phyloP scores from a whole-genome alignment of 768 basidiomycete species.

The Suillus occidentalis region DNA sequence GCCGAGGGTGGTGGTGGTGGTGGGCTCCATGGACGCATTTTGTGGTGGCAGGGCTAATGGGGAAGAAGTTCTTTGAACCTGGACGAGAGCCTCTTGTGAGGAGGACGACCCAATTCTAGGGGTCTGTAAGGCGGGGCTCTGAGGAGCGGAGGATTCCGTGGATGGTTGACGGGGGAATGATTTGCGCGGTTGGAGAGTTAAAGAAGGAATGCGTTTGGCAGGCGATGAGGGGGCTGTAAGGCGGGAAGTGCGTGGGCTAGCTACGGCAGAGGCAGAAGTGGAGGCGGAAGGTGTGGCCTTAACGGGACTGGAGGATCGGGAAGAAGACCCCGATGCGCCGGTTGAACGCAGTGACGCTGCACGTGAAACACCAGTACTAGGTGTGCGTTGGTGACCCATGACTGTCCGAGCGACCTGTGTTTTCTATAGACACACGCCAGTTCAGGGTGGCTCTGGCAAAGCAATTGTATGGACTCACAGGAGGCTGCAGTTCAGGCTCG shows the following conservation, averaged over 20 bases:
- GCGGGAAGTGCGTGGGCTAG: conserved; percentile 27
- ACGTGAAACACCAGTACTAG: conserved; percentile 48
- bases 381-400: conserved; percentile 59
- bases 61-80: conserved; percentile 36
- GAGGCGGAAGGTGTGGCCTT: conserved; percentile 38
- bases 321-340: conserved; percentile 40
- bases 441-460: not conserved
- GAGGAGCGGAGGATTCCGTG: conserved; percentile 32
- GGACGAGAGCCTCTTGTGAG: conserved; percentile 19
- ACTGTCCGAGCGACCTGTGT: conserved; percentile 29
- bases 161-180: conserved; percentile 49
- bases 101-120: conserved; percentile 34
- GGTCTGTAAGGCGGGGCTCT: conserved; percentile 28
- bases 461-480: conserved; percentile 17
- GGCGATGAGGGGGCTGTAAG: conserved; percentile 49
- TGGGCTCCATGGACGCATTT: conserved; percentile 33
- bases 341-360: conserved; percentile 45
- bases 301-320: conserved; percentile 65
- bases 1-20: conserved; percentile 25
- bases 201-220: conserved; percentile 51
- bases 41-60: conserved; percentile 37
- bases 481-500: conserved; percentile 24
- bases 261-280: conserved; percentile 30
- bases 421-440: conserved; percentile 23
- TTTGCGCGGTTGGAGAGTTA: conserved; percentile 49